These are phyloP conservation scores for Tulasnella calospora DNA, from an alignment of 768 basidiomycete genomes.

Conservation along the genomic window DNA sequence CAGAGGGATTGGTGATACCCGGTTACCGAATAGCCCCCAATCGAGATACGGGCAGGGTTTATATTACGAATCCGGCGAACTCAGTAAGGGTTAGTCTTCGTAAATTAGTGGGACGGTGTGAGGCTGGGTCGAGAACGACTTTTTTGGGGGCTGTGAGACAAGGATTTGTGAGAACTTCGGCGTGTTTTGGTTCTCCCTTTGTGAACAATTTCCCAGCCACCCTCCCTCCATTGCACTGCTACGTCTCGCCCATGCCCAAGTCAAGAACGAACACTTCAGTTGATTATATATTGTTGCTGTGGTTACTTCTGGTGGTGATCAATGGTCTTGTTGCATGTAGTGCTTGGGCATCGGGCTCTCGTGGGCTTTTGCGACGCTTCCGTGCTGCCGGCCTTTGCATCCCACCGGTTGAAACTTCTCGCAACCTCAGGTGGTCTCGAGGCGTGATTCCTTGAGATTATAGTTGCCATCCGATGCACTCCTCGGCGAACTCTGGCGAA, in stretches of 20 bases:
- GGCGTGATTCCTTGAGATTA: background rate
- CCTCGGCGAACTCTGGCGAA: constrained; percentile 9
- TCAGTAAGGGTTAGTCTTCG: constrained; percentile 8
- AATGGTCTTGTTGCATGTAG: no score
- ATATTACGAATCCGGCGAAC: background rate
- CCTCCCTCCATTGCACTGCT: background rate
- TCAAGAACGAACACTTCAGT: background rate
- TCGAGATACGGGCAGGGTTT: background rate
- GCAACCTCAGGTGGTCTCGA: background rate
- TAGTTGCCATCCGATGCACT: background rate
- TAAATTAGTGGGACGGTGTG: background rate
- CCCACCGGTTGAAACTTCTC: background rate
- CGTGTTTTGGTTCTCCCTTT: constrained; percentile 4
- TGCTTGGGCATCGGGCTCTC: no score
- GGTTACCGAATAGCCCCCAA: background rate
- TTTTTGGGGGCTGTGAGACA: background rate
- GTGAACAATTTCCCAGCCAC: background rate
- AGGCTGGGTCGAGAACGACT: background rate
- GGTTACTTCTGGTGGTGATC: no score
- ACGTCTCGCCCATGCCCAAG: background rate
- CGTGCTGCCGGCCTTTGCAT: background rate
- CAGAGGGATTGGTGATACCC: no score
- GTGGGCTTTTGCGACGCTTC: no score
- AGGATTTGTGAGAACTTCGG: background rate
- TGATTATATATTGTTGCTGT: no score